Evolutionary conservation across 345 rosid species (phyloP).

Genomic region (Durio zibethinus): DNA sequence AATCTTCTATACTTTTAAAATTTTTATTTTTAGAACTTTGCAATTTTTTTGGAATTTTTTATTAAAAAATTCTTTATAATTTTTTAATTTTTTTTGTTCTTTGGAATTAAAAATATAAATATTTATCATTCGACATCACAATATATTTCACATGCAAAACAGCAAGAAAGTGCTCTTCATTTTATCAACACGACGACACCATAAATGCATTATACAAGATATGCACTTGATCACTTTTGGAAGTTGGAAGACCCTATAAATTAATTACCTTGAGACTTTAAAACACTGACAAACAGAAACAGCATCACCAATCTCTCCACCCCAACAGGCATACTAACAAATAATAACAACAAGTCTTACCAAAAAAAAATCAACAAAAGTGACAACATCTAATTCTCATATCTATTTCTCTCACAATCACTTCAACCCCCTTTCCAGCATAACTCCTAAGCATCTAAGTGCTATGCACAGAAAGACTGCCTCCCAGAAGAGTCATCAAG

Average conservation of each 20-base stretch:
- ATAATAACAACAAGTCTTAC: not conserved
- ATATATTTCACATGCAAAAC: no score
- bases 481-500: not conserved
- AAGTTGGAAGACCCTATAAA: not conserved
- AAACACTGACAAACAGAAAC: not conserved
- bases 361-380: no score
- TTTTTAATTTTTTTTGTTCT: no score
- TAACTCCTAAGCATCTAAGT: conserved; percentile 25
- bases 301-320: not conserved
- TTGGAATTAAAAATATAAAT: no score
- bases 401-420: not conserved
- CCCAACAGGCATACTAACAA: not conserved
- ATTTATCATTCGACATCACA: no score
- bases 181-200: no score
- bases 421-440: not conserved
- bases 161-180: no score
- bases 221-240: not conserved
- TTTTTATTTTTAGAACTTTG: no score
- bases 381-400: not conserved
- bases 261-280: not conserved
- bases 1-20: no score
- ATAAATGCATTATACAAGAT: not conserved
- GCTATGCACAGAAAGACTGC: conserved; percentile 29
- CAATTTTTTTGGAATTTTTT: no score
- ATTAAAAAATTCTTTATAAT: no score